Evolutionary conservation across 768 basidiomycete species (phyloP), one percentile per base, ranked within the genome.

Genomic region (Leccinum boreale): DNA sequence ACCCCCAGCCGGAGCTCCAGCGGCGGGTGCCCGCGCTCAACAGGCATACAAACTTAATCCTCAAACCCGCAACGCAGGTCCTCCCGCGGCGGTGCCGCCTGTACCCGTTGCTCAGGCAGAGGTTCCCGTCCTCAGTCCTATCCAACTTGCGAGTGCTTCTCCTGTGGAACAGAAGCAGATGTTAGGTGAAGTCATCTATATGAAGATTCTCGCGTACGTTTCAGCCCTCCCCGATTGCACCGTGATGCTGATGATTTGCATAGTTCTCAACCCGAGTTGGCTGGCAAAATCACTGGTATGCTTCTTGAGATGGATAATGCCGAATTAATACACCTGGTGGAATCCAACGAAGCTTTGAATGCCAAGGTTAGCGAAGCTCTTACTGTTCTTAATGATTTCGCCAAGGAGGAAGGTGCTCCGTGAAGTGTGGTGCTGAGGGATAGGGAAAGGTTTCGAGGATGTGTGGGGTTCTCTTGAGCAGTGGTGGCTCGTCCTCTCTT

Each of bases 281-380:
- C 97, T 63, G 97, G 97, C 60, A 98, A 98, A 83, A 97, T 98
- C 74, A 98, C 95, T 46, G 95, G 94, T 56, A 98, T 98, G 95
- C 80, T 98, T 69, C 85, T 98, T 62, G 95, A 99, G 85, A 98
- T 99, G 96, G 95, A 98, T 74, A 96, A 96, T 77, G 70, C 81
- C 50, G 97, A 98, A 76, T 81, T 99, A 52, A 77, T 98, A 28
- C 88, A 92, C 76, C 84, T 99, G 51, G 77, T 98, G 65, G 94
- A 96, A 59, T 77, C 85, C 55, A 77, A 79, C 21, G 92, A 93
- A 10, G 85, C 94, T 45, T 85, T 99, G 81, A 84, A 84, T 68
- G 77, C 80, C 75, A 99, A 99, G 82, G 90, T 97, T 63, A 85
- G 83, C 58, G 96, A 98, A 79, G 96, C 96, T 31, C 82, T 98